A percentile compares a stretch with the other conserved stretches of the same genome.
These are phyloP conservation scores for Podila epigama DNA, from an alignment of 192 early-diverging fungal species.

Conservation along the genomic window DNA sequence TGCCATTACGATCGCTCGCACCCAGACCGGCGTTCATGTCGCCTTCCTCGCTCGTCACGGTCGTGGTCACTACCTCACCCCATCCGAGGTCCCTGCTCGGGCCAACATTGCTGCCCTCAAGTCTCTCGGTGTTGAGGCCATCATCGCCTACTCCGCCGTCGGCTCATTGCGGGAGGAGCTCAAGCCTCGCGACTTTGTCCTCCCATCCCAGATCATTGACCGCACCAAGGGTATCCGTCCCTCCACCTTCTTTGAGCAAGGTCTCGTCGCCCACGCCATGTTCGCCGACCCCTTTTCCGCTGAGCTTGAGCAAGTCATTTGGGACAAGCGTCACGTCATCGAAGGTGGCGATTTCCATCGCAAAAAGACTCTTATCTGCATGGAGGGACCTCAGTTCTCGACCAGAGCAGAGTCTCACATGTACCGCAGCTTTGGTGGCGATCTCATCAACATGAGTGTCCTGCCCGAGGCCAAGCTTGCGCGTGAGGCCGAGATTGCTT, in stretches of 20 bases:
- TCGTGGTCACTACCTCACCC: constrained; percentile 83
- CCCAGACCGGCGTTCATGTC: constrained; percentile 77
- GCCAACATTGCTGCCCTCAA: constrained; percentile 99
- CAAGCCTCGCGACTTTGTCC: constrained; percentile 91
- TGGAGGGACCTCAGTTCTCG: constrained; percentile 99
- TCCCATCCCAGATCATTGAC: constrained; percentile 95
- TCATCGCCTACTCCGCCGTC: constrained; percentile 97
- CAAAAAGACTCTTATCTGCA: constrained; percentile 91
- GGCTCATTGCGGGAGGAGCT: constrained; percentile 96
- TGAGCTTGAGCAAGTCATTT: constrained; percentile 76
- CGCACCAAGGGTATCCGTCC: constrained; percentile 96
- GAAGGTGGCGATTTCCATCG: constrained; percentile 75
- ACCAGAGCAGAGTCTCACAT: constrained; percentile 97
- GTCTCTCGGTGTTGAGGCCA: constrained; percentile 88
- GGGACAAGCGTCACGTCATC: constrained; percentile 50
- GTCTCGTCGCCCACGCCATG: constrained; percentile 88
- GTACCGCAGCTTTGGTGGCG: constrained; percentile 93
- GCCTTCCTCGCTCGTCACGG: constrained; percentile 99
- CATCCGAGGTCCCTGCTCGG: constrained; percentile 88
- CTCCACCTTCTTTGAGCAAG: constrained; percentile 94
- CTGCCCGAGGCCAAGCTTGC: constrained; percentile 98
- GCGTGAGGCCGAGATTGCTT: constrained; percentile 97
- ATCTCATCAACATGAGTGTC: constrained; percentile 98
- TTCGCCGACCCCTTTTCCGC: constrained; percentile 95
- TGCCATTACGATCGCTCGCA: constrained; percentile 82